phyloP scores from a whole-genome alignment of 148 eudicot species.

The Tetragonia tetragonoides region DNA sequence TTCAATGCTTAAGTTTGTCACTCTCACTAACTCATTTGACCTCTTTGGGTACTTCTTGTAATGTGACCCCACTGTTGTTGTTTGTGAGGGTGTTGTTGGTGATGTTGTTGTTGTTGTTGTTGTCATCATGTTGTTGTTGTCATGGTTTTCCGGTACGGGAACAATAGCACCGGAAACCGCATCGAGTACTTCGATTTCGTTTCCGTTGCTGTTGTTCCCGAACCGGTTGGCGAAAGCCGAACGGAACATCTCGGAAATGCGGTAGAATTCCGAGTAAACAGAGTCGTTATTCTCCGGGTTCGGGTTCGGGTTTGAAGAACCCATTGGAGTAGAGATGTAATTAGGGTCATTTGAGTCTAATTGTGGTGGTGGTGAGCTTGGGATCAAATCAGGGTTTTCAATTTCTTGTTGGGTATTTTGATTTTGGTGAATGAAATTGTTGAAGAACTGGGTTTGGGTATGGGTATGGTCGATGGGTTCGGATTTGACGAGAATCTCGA shows the following conservation, averaged over 20 bases:
- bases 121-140: neutral
- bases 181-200: slow-evolving; percentile 24
- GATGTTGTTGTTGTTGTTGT: too few relatives aligned
- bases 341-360: slow-evolving; percentile 21
- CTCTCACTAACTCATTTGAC: slow-evolving; percentile 68
- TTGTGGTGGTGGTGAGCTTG: slow-evolving; percentile 27
- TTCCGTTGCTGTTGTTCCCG: neutral
- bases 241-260: slow-evolving; percentile 46
- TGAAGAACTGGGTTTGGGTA: neutral
- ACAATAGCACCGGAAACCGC: slow-evolving; percentile 55
- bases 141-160: slow-evolving; percentile 29
- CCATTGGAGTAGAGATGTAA: slow-evolving; percentile 12
- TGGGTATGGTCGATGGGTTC: slow-evolving; percentile 54
- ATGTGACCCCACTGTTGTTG: neutral
- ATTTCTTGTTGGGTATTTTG: neutral
- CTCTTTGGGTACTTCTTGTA: slow-evolving; percentile 36
- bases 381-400: slow-evolving; percentile 12
- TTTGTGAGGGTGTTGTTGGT: too few relatives aligned
- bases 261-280: slow-evolving; percentile 46
- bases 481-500: slow-evolving; percentile 43
- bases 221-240: slow-evolving; percentile 31
- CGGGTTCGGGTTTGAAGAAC: neutral
- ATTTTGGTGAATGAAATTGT: neutral
- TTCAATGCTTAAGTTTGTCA: slow-evolving; percentile 44
- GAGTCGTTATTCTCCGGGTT: too few relatives aligned